Base-by-base conservation (phyloP, 1,139 yeast species). In the Yamadazyma triangularis region DNA sequence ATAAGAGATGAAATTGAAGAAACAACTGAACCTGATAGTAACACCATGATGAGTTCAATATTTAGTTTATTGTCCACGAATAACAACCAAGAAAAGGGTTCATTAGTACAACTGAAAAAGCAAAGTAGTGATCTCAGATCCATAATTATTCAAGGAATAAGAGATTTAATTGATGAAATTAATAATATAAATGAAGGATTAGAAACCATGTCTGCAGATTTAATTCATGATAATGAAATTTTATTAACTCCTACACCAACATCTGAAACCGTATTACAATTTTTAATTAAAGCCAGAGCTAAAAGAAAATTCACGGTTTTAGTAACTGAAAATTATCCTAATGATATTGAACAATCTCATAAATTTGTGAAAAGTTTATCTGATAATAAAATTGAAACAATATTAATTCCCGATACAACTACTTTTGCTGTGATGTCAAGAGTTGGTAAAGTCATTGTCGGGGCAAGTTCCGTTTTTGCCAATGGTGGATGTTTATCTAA, bases 391-490 rank as follows among this genome's bases (percentile, higher is more conserved):
- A 87, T 93, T 34, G 95, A 88, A 41, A 81, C 96, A 1, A 84
- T 88, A 3, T 73, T 93, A 33, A 85, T 93, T 28, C 97, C 98
- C 0, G 99, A 93, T 52, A 74, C 94, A 4, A 83, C 95, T 16
- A 88, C 83, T 0, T 87, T 83, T 57, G 97, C 98, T 0, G 85
- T 93, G 29, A 93, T 93, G 98, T 84, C 96, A 29, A 70, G 96
- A 41, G 98, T 93, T 3, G 96, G 97, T 28, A 93, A 93, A 56
- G 98, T 93, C 16, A 77, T 91, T 39, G 76, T 93, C 39, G 96
- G 97, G 14, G 81, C 97, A 1, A 77, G 86, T 42, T 79, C 95
- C 0, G 96, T 93, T 7, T 83, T 87, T 54, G 95, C 95, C 33
- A 91, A 93, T 52, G 99, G 99, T 35, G 97, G 98, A 8, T 82